These are phyloP conservation scores for Omphalea diandra DNA, from an alignment of 441 rosid species.

Conservation along the genomic window DNA sequence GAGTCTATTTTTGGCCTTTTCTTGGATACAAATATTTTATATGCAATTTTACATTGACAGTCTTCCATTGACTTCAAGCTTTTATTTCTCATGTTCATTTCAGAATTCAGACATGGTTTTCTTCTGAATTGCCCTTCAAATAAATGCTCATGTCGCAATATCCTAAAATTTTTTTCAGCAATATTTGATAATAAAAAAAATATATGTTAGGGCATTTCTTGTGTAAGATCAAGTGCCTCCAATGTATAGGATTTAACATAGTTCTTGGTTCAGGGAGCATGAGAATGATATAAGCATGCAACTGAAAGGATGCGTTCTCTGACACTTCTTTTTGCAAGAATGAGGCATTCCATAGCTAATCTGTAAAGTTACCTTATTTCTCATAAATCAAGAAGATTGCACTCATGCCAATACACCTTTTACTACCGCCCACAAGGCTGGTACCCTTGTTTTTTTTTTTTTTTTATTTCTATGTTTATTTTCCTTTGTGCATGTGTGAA, in stretches of 20 bases:
- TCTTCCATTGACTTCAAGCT: neutral
- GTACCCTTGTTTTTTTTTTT: too few relatives aligned
- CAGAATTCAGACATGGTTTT: too few relatives aligned
- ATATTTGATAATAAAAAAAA: neutral
- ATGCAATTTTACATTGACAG: neutral
- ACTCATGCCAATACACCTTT: too few relatives aligned
- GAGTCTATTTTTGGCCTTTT: neutral
- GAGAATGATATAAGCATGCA: neutral
- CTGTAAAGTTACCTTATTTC: neutral
- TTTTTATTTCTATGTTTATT: too few relatives aligned
- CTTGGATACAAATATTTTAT: neutral
- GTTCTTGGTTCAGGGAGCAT: neutral
- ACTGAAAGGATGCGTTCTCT: neutral
- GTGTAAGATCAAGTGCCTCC: neutral
- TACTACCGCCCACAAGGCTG: too few relatives aligned
- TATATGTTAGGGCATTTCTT: too few relatives aligned
- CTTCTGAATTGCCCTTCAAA: too few relatives aligned
- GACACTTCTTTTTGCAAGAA: neutral
- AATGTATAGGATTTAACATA: neutral
- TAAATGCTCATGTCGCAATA: neutral
- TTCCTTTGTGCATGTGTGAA: too few relatives aligned
- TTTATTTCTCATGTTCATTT: neutral
- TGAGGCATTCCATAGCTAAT: neutral
- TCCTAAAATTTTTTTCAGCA: neutral
- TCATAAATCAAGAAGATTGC: too few relatives aligned